Percentiles rank a stretch among this genome's conserved stretches.
Conservation (phyloP, 2,329 filamentous ascomycete species). For the Ascochyta viciae-villosae region DNA sequence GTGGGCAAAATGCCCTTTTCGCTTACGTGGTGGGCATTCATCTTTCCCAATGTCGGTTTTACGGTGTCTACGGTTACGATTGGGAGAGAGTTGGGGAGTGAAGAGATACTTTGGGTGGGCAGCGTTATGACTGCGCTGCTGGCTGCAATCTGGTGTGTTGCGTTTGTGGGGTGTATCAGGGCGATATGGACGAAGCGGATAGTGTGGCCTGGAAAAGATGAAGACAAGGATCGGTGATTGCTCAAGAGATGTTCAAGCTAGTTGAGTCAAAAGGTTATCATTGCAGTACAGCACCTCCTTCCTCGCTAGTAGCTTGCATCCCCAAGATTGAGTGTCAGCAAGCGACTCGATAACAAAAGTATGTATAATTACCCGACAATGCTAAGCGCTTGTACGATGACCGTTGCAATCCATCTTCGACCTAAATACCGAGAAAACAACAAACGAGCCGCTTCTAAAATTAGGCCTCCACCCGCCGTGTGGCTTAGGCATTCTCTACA, state of each 20-base stretch:
- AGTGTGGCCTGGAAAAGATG: conserved; percentile 58
- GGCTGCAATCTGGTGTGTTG: conserved; percentile 60
- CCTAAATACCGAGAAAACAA: too few species aligned
- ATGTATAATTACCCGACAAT: too few species aligned
- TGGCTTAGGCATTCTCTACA: not conserved
- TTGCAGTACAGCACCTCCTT: not conserved
- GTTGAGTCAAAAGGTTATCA: not conserved
- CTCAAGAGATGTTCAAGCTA: too few species aligned
- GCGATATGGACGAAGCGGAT: conserved; percentile 61
- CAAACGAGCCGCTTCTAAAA: too few species aligned
- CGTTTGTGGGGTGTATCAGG: conserved; percentile 55
- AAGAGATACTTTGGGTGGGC: conserved; percentile 47
- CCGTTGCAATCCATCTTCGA: too few species aligned
- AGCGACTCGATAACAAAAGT: not conserved
- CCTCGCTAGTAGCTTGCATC: not conserved
- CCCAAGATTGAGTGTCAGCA: not conserved
- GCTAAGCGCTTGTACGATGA: too few species aligned
- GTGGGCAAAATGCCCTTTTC: conserved; percentile 55
- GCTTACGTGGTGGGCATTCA: conserved; percentile 66
- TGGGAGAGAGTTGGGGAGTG: conserved; percentile 40
- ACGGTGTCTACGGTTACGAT: conserved; percentile 46
- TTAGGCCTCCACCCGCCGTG: not conserved
- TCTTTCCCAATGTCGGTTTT: conserved; percentile 53
- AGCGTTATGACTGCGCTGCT: conserved; percentile 59
- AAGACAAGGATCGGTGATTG: conserved; percentile 31